These are phyloP conservation scores for Pezicula neosporulosa DNA, from an alignment of 2,329 filamentous ascomycete genomes.

Conservation along the genomic window DNA sequence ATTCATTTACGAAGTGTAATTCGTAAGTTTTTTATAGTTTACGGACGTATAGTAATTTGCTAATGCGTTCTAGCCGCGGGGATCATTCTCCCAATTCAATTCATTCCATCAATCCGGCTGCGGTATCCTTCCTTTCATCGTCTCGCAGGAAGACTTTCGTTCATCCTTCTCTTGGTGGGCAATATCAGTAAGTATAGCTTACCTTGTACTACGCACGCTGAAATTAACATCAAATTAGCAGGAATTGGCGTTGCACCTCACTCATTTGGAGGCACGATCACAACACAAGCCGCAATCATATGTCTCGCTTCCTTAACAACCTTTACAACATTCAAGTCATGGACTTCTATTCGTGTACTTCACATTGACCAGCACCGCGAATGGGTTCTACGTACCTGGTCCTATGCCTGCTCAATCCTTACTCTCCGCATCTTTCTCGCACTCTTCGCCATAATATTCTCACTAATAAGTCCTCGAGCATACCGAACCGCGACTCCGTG, in stretches of 20 bases:
- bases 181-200: constrained; percentile 10
- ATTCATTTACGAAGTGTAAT: constrained; percentile 11
- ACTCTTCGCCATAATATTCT: neutral
- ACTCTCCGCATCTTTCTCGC: constrained; percentile 5
- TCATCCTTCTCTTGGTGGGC: constrained; percentile 5
- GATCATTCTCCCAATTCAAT: constrained; percentile 10
- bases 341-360: constrained; percentile 1
- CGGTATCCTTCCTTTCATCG: constrained; percentile 7
- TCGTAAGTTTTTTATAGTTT: constrained; percentile 3
- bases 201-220: neutral
- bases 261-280: constrained; percentile 8
- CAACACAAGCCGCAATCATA: neutral
- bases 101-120: constrained; percentile 9
- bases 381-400: constrained; percentile 9
- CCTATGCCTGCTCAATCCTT: constrained; percentile 6
- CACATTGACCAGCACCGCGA: constrained; percentile 8
- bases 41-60: neutral
- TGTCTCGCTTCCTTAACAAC: constrained; percentile 1
- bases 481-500: constrained; percentile 4
- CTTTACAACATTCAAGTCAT: constrained; percentile 3
- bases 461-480: neutral
- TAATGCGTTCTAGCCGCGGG: constrained; percentile 7
- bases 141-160: constrained; percentile 3
- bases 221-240: constrained; percentile 2
- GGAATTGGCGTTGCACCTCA: constrained; percentile 1